These are phyloP conservation scores for Lenwebbia sp. DNA, from an alignment of 345 rosid genomes.

Conservation along the genomic window DNA sequence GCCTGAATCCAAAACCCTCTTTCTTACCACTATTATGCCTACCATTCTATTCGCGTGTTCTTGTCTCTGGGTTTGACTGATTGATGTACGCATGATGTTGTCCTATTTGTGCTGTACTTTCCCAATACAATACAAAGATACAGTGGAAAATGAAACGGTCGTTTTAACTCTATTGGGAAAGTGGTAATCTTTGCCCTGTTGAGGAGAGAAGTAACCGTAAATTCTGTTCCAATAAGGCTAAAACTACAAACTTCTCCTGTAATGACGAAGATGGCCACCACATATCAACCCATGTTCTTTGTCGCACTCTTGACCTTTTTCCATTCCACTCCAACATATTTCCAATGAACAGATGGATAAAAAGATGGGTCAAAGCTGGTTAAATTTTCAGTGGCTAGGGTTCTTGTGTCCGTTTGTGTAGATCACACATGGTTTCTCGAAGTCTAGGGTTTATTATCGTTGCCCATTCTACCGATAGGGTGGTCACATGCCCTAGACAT, in stretches of 20 bases:
- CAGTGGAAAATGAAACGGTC: background rate
- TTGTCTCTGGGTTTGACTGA: background rate
- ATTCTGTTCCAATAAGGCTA: background rate
- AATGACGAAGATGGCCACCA: background rate
- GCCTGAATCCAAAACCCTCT: background rate
- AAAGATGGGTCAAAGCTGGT: background rate
- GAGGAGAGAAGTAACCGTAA: background rate
- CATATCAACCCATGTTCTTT: background rate
- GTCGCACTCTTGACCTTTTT: background rate
- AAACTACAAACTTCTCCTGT: background rate
- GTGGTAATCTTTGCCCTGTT: background rate
- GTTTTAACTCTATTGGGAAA: background rate
- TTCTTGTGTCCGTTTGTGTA: background rate
- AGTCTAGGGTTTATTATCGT: background rate
- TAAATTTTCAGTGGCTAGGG: background rate
- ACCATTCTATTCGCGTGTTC: background rate
- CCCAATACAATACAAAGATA: background rate
- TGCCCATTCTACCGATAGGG: background rate
- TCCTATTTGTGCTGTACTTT: background rate
- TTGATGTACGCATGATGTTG: background rate
- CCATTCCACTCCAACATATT: background rate
- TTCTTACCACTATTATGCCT: background rate
- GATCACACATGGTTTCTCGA: background rate
- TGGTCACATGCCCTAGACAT: background rate
- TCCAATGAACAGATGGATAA: background rate